Base-by-base conservation (phyloP, 805 yeast species). In the Pichia membranifaciens region DNA sequence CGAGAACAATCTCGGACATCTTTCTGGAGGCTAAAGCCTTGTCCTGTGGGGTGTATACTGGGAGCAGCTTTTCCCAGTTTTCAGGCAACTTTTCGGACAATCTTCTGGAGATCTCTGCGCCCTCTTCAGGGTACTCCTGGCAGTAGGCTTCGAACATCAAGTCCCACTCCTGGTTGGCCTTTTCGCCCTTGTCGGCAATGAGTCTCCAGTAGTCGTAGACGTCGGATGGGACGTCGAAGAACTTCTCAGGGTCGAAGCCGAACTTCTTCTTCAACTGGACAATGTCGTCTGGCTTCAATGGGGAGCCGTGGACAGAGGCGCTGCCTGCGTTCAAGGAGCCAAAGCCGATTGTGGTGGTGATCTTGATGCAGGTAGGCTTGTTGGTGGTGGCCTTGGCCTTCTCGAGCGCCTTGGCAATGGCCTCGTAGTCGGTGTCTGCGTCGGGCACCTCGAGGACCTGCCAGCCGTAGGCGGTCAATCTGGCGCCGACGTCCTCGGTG, bases 391-490 rank as follows among this genome's bases (percentile, higher is more conserved):
- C 71, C 78, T 88, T 83, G 58, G 96, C 97, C 62, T 80, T 78
- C 52, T 74, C 87, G 59, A 91, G 75, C 54, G 96, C 96, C 20
- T 50, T 56, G 44, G 74, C 67, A 55, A 93, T 79, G 53, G 82
- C 87, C 20, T 69, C 78, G 50, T 84, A 67, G 71, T 91, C 95
- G 55, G 74, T 71, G 76, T 91, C 81, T 69, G 95, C 97, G 65
- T 89, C 78, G 57, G 74, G 69, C 58, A 93, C 90, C 69, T 77
- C 73, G 54, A 85, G 51, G 36, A 84, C 78, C 73, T 91, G 84
- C 98, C 98, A 91, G 58, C 96, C 97, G 71, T 91, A 93, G 49
- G 96, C 77, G 74, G 82, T 83, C 68, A 85, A 84, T 73, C 97
- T 82, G 66, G 74, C 76, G 57, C 76, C 64, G 46, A 91, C 97